Percentiles rank a stretch among this genome's conserved stretches.
Evolutionary conservation across 1,284 basidiomycete genomes (phyloP).

Genomic region (Apiotrichum gamsii): DNA sequence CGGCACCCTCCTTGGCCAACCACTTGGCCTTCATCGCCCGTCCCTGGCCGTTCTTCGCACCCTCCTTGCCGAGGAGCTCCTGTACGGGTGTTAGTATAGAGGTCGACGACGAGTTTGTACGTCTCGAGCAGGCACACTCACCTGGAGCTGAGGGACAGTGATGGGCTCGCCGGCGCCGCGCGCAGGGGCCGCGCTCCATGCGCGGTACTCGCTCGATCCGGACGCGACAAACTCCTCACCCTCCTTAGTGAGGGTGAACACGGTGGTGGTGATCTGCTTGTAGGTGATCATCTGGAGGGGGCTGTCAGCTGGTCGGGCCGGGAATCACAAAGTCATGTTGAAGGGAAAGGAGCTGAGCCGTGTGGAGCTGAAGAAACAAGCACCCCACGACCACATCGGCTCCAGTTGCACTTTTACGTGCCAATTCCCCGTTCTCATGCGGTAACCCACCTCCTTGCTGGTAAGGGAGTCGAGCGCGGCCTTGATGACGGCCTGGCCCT

Average conservation of each 20-base stretch:
- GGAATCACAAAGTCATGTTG: too few species aligned
- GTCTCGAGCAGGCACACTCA: too few species aligned
- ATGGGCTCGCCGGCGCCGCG: slow-evolving; percentile 65
- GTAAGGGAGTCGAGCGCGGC: slow-evolving; percentile 81
- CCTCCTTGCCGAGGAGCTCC: slow-evolving; percentile 69
- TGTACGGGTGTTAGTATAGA: slow-evolving; percentile 36
- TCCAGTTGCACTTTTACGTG: too few species aligned
- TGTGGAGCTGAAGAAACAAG: too few species aligned
- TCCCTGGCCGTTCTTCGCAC: slow-evolving; percentile 81
- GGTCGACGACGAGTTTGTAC: too few species aligned
- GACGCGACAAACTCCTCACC: slow-evolving; percentile 68
- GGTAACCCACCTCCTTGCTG: slow-evolving; percentile 70
- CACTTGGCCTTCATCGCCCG: slow-evolving; percentile 96
- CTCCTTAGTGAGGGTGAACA: slow-evolving; percentile 70
- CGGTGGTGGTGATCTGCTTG: slow-evolving; percentile 67
- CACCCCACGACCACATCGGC: too few species aligned
- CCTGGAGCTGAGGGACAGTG: slow-evolving; percentile 59
- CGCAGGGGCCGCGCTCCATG: slow-evolving; percentile 73
- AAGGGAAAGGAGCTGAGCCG: too few species aligned
- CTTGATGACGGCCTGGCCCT: slow-evolving; percentile 72
- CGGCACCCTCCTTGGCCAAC: slow-evolving; percentile 86
- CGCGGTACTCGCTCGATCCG: slow-evolving; percentile 89
- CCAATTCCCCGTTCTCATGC: too few species aligned
- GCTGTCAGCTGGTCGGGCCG: background rate
- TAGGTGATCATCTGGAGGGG: slow-evolving; percentile 73